Percentiles rank a stretch among this genome's conserved stretches.
Evolutionary conservation across 441 rosid species (phyloP).

Genomic region (Mallotus repandus): DNA sequence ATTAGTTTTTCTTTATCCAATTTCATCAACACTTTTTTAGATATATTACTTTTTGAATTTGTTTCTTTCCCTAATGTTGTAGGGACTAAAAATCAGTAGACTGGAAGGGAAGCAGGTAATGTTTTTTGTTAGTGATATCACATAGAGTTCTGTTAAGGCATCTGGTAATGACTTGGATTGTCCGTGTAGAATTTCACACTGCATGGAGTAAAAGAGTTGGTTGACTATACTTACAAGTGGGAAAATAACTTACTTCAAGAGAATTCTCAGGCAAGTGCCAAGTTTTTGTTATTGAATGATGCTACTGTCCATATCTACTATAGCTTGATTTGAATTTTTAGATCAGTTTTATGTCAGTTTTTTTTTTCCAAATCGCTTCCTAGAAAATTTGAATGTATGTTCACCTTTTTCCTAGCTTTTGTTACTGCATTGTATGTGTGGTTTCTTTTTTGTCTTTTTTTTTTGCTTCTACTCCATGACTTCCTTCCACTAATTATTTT

Average conservation of each 20-base stretch:
- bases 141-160: conserved; percentile 16
- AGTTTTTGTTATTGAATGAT: conserved; percentile 2
- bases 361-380: not conserved
- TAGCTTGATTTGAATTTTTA: not conserved
- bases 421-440: not conserved
- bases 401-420: not conserved
- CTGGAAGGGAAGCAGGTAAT: conserved; percentile 88
- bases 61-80: conserved; percentile 13
- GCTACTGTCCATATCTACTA: not conserved
- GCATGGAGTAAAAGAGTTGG: conserved; percentile 55
- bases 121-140: conserved; percentile 10
- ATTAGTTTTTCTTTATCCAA: not conserved
- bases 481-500: conserved; percentile 13
- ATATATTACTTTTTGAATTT: conserved; percentile 11
- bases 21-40: conserved; percentile 6
- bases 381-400: not conserved
- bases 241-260: conserved; percentile 40
- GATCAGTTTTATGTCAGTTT: not conserved
- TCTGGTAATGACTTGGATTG: conserved; percentile 16
- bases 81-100: conserved; percentile 69
- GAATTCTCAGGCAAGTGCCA: conserved; percentile 48
- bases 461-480: conserved; percentile 13
- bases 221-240: conserved; percentile 38
- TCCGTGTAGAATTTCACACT: conserved; percentile 50
- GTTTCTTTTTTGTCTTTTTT: not conserved